Evolutionary conservation across 371 early-diverging fungal genomes (phyloP).

Genomic region (Vairimorpha necatrix): DNA sequence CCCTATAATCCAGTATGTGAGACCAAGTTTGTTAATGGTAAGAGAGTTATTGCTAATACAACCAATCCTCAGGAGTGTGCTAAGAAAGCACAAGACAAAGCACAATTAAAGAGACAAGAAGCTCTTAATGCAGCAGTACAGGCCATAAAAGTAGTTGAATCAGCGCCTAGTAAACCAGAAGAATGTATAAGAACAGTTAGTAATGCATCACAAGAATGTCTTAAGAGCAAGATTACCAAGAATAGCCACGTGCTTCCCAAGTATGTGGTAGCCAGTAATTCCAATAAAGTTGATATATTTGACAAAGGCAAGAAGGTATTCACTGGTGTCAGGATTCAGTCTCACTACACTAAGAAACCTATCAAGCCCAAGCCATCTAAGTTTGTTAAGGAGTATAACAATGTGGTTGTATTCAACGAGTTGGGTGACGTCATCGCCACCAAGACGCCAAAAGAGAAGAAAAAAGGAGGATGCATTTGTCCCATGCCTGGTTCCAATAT

Average conservation of each 20-base stretch:
- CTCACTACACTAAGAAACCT: not conserved
- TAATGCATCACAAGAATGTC: not conserved
- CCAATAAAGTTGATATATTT: not conserved
- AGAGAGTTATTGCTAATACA: not conserved
- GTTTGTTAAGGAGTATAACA: not conserved
- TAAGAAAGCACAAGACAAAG: not conserved
- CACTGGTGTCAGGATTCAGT: not conserved
- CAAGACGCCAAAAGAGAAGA: not conserved
- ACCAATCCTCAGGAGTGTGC: not conserved
- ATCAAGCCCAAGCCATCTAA: not conserved
- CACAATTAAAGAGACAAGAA: not conserved
- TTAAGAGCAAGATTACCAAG: not conserved
- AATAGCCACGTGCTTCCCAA: not conserved
- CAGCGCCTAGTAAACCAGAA: not conserved
- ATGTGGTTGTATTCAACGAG: conserved; percentile 9
- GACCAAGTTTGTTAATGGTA: conserved; percentile 6
- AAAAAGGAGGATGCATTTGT: not conserved
- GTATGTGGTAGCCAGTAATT: not conserved
- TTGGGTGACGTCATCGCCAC: conserved; percentile 7
- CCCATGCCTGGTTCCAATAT: not conserved
- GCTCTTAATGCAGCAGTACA: not conserved
- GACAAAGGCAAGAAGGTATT: not conserved
- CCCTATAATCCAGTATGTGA: not conserved
- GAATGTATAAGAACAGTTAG: conserved; percentile 10
- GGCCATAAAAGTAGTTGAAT: not conserved